phyloP scores from a whole-genome alignment of 441 rosid species.

The Adansonia gregorii region DNA sequence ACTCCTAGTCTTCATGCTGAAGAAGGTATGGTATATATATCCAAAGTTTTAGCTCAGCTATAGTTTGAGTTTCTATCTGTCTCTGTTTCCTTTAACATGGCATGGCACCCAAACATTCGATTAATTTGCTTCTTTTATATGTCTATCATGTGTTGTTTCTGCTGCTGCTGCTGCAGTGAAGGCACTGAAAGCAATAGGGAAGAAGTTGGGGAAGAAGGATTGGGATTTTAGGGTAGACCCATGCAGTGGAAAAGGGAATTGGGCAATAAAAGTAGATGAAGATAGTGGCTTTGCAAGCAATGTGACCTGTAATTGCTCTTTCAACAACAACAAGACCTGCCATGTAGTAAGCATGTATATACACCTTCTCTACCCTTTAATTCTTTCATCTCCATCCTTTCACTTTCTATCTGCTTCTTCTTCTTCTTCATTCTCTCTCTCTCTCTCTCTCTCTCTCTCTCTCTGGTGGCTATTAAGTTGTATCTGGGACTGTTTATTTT shows the following conservation, averaged over 20 bases:
- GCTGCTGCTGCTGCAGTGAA: conserved; percentile 46
- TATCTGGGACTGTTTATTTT: background rate
- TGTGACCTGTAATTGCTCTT: conserved; percentile 58
- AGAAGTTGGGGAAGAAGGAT: conserved; percentile 66
- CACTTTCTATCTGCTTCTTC: background rate
- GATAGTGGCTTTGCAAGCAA: conserved; percentile 50
- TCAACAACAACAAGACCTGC: conserved; percentile 54
- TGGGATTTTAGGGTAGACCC: conserved; percentile 79
- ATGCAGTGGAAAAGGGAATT: conserved; percentile 70
- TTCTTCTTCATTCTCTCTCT: background rate
- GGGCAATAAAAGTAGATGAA: conserved; percentile 39
- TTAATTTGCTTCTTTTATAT: conserved; percentile 2
- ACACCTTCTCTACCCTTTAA: conserved; percentile 7
- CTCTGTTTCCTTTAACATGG: too few relatives aligned
- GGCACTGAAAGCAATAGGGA: conserved; percentile 66
- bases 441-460: background rate
- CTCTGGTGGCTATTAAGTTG: background rate
- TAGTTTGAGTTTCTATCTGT: background rate
- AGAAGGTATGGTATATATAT: conserved; percentile 9
- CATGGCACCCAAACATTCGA: background rate
- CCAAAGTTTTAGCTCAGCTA: background rate
- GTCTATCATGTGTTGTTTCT: background rate
- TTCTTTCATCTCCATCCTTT: background rate
- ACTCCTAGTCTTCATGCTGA: conserved; percentile 9
- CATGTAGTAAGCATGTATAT: conserved; percentile 64